Percentiles rank a stretch among this genome's conserved stretches.
These are phyloP conservation scores for Psilocybe mexicana DNA, from an alignment of 1,284 basidiomycete species.

Conservation along the genomic window DNA sequence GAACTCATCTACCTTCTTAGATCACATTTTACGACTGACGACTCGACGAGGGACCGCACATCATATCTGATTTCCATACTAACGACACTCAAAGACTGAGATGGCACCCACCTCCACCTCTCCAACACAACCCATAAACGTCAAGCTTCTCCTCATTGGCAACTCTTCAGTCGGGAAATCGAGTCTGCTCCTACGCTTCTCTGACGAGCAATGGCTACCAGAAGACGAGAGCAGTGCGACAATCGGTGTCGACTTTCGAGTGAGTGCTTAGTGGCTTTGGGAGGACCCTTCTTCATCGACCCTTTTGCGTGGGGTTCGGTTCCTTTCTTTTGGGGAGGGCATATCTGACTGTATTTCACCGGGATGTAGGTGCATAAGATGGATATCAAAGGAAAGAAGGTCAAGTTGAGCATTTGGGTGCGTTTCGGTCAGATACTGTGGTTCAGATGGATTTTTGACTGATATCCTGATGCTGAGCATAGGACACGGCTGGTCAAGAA, in stretches of 20 bases:
- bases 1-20: not conserved
- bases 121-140: conserved; percentile 48
- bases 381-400: conserved; percentile 76
- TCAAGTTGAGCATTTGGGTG: conserved; percentile 85
- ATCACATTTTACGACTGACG: not conserved
- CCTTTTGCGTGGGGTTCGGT: not conserved
- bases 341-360: not conserved
- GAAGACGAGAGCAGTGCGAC: conserved; percentile 95
- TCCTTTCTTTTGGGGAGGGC: not conserved
- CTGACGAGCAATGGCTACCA: conserved; percentile 93
- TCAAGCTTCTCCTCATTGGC: conserved; percentile 77
- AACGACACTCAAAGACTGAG: not conserved
- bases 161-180: conserved; percentile 94
- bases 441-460: not conserved
- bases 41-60: not conserved
- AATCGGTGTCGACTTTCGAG: conserved; percentile 86
- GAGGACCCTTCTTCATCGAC: not conserved
- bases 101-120: conserved; percentile 32
- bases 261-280: conserved; percentile 37
- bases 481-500: conserved; percentile 93
- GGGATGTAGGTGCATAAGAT: conserved; percentile 73
- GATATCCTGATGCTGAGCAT: not conserved
- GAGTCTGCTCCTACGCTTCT: conserved; percentile 89
- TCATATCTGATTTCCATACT: not conserved
- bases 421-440: conserved; percentile 13